Base-by-base conservation (phyloP, 495 filamentous ascomycete species). In the Aspergillus carlsbadensis region DNA sequence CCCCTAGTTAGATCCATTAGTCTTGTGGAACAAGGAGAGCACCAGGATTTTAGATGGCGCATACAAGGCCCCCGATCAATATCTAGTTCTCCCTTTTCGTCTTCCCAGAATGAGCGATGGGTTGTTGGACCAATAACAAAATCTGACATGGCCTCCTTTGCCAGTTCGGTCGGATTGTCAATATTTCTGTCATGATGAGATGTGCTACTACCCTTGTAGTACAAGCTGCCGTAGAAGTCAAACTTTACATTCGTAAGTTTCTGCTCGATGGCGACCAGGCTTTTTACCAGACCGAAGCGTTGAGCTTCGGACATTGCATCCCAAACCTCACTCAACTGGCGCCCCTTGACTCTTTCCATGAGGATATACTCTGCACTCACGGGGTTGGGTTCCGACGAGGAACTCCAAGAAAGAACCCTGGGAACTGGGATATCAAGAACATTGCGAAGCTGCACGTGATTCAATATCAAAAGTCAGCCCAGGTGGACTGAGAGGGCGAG, bases 311-410 rank as follows among this genome's bases (percentile, higher is more conserved):
- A 50, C 49, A 62, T 62, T 15, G 7, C 20, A 50, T 43, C 49
- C 62, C 56, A 65, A 22, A 59, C 37, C n/a, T 60, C 37, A 31
- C 52, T 55, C 11, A 65, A 43, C 15, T 56, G 51, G 20, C 20
- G 29, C 8, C 59, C 62, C 18, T 49, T 8, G 4, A 57, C 62
- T 37, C 50, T 57, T 52, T 76, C 67, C 64, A 70, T 74, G 21
- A 76, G 66, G 50, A 76, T 74, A 56, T 74, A 74, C 52, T 74
- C 71, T 20, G 54, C 57, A 45, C 70, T 69, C 45, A 70, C 59
- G 21, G 57, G 35, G 43, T 67, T 73, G 13, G 11, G 24, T 31
- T 45, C 24, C 24, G 46, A 49, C 22, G 54, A 35, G 7, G 52
- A 56, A 36, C 52, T 56, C 56, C 45, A 59, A 1, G 43, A 17